Percentiles rank a stretch among this genome's conserved stretches.
phyloP scores from a whole-genome alignment of 495 filamentous ascomycete genomes.

The Xylaria flabelliformis region DNA sequence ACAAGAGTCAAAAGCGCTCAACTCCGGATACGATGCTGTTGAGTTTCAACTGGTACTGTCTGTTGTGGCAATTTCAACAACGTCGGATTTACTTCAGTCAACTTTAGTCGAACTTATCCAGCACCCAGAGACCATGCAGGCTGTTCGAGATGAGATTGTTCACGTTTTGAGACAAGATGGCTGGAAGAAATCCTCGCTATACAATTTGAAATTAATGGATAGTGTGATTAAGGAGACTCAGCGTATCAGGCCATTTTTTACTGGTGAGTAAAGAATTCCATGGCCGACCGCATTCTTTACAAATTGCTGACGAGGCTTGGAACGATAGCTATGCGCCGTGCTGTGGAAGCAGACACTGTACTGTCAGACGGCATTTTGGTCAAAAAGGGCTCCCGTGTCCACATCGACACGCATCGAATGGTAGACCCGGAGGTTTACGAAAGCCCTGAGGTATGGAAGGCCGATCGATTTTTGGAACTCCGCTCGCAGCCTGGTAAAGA shows the following conservation, averaged over 20 bases:
- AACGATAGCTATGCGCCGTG: conserved; percentile 41
- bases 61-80: conserved; percentile 45
- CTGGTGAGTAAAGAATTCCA: conserved; percentile 37
- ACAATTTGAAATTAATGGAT: conserved; percentile 61
- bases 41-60: conserved; percentile 39
- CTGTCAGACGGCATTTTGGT: conserved; percentile 58
- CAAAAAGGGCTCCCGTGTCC: conserved; percentile 53
- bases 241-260: conserved; percentile 46
- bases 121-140: conserved; percentile 45
- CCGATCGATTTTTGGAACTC: conserved; percentile 54
- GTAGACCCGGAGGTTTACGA: conserved; percentile 52
- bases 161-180: conserved; percentile 41
- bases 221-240: conserved; percentile 56
- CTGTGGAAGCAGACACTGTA: conserved; percentile 44
- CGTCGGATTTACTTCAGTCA: conserved; percentile 46
- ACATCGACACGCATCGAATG: conserved; percentile 43
- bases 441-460: conserved; percentile 53
- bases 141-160: conserved; percentile 47
- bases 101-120: conserved; percentile 44
- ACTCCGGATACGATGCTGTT: conserved; percentile 35
- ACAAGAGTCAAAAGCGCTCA: conserved; percentile 33
- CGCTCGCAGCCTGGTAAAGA: conserved; percentile 48
- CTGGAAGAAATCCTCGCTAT: conserved; percentile 56
- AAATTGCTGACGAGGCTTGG: neutral
- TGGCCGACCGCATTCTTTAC: neutral